Evolutionary conservation across 352 stramenopile genomes (phyloP).

Genomic region (Peronospora belbahrii): DNA sequence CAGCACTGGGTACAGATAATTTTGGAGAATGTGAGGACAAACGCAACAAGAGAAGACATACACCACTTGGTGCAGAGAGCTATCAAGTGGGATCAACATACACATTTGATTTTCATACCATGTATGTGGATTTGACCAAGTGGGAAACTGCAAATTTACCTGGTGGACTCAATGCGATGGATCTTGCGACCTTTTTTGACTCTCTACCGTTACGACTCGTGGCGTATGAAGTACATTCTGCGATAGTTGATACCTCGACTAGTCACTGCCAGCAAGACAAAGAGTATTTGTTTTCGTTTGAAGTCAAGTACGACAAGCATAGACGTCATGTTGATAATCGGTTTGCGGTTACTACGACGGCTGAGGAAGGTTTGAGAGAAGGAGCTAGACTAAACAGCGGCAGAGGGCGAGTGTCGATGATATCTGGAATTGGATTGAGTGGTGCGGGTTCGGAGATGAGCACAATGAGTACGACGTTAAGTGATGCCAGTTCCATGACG

Average conservation of each 20-base stretch:
- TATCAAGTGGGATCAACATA: constrained; percentile 67
- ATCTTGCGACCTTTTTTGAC: constrained; percentile 74
- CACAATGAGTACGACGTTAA: constrained; percentile 47
- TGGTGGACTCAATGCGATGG: constrained; percentile 56
- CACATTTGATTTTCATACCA: constrained; percentile 86
- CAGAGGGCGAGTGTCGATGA: constrained; percentile 8
- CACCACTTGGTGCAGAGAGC: constrained; percentile 37
- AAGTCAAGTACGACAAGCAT: constrained; percentile 46
- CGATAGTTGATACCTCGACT: constrained; percentile 6
- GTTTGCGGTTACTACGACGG: constrained; percentile 6
- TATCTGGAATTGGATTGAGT: constrained; percentile 18
- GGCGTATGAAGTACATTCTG: constrained; percentile 47
- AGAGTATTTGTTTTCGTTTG: constrained; percentile 77
- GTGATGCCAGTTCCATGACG: constrained; percentile 41
- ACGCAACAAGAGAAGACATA: constrained; percentile 33
- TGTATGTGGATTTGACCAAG: constrained; percentile 75
- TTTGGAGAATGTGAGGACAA: constrained; percentile 60
- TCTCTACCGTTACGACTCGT: constrained; percentile 60
- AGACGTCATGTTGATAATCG: constrained; percentile 2
- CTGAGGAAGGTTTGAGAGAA: constrained; percentile 7
- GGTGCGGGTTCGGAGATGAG: constrained; percentile 31
- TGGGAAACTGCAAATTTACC: constrained; percentile 81
- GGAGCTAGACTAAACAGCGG: constrained; percentile 1
- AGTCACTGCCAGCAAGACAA: constrained; percentile 53
- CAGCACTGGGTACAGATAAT: constrained; percentile 39